Evolutionary conservation across 1,284 basidiomycete genomes (phyloP).

Genomic region (Bondarzewia mesenterica): DNA sequence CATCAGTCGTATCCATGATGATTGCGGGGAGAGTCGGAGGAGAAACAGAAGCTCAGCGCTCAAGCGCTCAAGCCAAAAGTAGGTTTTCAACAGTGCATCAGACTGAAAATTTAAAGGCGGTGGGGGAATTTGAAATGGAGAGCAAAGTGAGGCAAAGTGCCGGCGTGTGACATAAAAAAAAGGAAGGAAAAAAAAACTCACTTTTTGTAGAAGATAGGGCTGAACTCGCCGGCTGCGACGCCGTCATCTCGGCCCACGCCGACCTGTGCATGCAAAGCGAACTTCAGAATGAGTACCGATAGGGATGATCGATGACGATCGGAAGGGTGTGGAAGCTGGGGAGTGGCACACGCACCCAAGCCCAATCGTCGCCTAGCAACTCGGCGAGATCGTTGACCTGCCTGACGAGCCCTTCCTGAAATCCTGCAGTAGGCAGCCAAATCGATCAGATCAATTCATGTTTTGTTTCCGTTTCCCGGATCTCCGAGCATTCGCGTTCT

Average conservation of each 20-base stretch:
- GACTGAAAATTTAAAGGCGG: too few relatives aligned
- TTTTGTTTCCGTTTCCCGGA: too few relatives aligned
- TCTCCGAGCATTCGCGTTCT: not conserved
- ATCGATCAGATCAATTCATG: not conserved
- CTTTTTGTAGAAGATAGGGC: conserved; percentile 57
- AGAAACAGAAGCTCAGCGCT: too few relatives aligned
- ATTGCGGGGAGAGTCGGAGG: too few relatives aligned
- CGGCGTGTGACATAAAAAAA: too few relatives aligned
- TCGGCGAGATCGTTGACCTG: conserved; percentile 53
- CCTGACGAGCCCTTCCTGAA: conserved; percentile 52
- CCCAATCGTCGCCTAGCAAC: conserved; percentile 47
- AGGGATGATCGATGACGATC: too few relatives aligned
- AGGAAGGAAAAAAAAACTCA: too few relatives aligned
- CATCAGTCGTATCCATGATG: too few relatives aligned
- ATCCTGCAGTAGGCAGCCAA: conserved; percentile 25
- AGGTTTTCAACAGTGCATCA: too few relatives aligned
- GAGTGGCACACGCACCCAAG: conserved; percentile 34
- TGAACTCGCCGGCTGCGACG: conserved; percentile 47
- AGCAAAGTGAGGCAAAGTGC: too few relatives aligned
- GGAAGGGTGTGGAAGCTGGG: not conserved
- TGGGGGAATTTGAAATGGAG: too few relatives aligned
- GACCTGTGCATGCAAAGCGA: conserved; percentile 24
- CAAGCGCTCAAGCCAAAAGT: too few relatives aligned
- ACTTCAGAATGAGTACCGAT: not conserved
- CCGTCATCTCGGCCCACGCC: conserved; percentile 63